Percentiles rank a stretch among this genome's conserved stretches.
phyloP scores from a whole-genome alignment of 1,284 basidiomycete species.

The Tilletia caries region DNA sequence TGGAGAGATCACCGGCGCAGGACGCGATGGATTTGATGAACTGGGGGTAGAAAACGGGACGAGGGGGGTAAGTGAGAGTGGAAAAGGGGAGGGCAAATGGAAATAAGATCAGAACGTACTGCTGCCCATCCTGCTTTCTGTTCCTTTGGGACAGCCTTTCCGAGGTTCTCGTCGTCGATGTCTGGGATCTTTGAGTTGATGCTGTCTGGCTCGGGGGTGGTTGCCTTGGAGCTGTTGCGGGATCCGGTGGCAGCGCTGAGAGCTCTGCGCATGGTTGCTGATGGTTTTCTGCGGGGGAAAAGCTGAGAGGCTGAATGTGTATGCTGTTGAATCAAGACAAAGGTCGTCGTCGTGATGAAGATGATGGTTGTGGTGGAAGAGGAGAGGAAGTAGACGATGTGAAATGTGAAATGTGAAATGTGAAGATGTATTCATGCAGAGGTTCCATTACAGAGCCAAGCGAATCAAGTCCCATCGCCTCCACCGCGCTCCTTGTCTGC shows the following conservation, averaged over 20 bases:
- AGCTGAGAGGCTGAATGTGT: background rate
- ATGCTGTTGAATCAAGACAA: background rate
- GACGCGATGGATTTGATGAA: constrained; percentile 50
- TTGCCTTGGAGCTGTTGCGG: background rate
- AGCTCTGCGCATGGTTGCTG: constrained; percentile 5
- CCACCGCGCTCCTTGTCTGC: too few species aligned
- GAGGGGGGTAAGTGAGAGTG: background rate
- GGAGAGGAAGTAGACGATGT: background rate
- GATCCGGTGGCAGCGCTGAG: constrained; percentile 13
- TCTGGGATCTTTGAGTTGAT: background rate
- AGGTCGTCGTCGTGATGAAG: too few species aligned
- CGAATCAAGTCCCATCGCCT: too few species aligned
- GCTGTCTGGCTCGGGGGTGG: constrained; percentile 1
- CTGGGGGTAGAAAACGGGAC: constrained; percentile 12
- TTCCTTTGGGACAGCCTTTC: constrained; percentile 28
- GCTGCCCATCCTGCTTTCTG: constrained; percentile 44
- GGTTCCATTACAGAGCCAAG: too few species aligned
- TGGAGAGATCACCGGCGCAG: constrained; percentile 75
- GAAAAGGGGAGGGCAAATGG: background rate
- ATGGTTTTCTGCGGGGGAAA: too few species aligned
- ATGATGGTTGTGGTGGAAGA: background rate
- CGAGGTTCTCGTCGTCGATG: constrained; percentile 15
- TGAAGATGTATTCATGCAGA: too few species aligned
- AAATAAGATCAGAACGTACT: constrained; percentile 10
- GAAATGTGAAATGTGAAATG: too few species aligned